phyloP scores from a whole-genome alignment of 768 basidiomycete species.

The Royoungia palumana region DNA sequence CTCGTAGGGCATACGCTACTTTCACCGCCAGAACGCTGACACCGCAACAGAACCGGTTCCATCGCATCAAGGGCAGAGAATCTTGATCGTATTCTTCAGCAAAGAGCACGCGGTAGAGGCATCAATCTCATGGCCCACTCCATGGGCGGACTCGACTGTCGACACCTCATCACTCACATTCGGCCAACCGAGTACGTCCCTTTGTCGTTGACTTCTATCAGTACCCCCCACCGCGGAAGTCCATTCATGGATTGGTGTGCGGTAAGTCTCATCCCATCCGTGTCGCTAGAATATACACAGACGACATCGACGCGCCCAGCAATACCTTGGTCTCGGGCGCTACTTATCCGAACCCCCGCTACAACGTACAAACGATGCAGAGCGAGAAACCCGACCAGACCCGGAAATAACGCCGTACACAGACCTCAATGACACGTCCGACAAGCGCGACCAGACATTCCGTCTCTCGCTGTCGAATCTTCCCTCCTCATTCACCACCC shows the following conservation, averaged over 20 bases:
- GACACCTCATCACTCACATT: conserved; percentile 86
- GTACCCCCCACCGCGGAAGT: conserved; percentile 92
- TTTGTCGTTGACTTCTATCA: conserved; percentile 81
- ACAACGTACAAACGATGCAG: not conserved
- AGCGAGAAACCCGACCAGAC: not conserved
- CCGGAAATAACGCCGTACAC: not conserved
- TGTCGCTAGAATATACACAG: conserved; percentile 7
- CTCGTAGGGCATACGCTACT: conserved; percentile 49
- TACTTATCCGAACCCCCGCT: conserved; percentile 29
- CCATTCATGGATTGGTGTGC: conserved; percentile 99
- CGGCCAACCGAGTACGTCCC: conserved; percentile 81
- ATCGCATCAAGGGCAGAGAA: conserved; percentile 75
- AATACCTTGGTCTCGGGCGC: conserved; percentile 89
- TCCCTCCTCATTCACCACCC: conserved; percentile 81
- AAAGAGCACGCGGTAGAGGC: conserved; percentile 66
- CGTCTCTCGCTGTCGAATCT: conserved; percentile 59
- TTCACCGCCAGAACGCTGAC: not conserved
- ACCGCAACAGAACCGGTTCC: conserved; percentile 71
- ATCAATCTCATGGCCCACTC: conserved; percentile 95
- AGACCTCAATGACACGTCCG: conserved; percentile 1
- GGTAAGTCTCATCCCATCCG: conserved; percentile 40
- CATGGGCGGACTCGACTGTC: conserved; percentile 96
- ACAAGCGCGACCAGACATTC: conserved; percentile 33
- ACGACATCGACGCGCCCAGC: conserved; percentile 41
- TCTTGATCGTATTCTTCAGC: conserved; percentile 68